Base-by-base conservation (phyloP, 2,329 filamentous ascomycete species). In the Fusarium armeniacum region DNA sequence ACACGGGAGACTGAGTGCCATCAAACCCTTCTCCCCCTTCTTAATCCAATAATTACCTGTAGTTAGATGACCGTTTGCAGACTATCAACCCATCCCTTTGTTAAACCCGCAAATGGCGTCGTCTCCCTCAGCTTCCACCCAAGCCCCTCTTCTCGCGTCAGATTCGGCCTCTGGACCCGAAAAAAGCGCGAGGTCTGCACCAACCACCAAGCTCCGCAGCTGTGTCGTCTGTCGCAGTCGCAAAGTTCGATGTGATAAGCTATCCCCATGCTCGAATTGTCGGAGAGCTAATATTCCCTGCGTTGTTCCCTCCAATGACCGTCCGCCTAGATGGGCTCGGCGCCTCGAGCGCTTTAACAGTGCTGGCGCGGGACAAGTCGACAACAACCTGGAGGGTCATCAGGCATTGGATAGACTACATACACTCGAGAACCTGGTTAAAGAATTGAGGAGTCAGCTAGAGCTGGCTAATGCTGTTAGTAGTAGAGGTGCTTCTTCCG, bases 191-290 rank as follows among this genome's bases (percentile, higher is more conserved):
- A 74, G 46, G 43, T 50, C 57, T 43, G 40, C 60, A 41, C 41
- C 46, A 28, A 49, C 59, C 26, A 28, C 54, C 47, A 66, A 84
- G 69, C 75, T 73, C 52, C 83, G 84, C 54, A 86, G 84, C 73
- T 87, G 85, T 54, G 78, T 84, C 6, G 80, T 83, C 5, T 89
- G 86, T 65, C 81, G 86, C 44, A 79, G 76, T 35, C 85, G 86
- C 46, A 88, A 88, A 68, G 86, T 89, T 6, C 84, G 85, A 45
- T 89, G 87, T 74, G 84, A 88, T 73, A 88, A 87, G 75, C 76
- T 78, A 44, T 83, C 82, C 5, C 86, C 86, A 2, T 89, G 87
- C 68, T 84, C 86, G 6, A 88, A 87, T 68, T 89, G 86, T 70
- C 83, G 83, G 12, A 81, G 83, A 6, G 86, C 83, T 13, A 81